Evolutionary conservation across 306 rosid genomes (phyloP), one percentile per base, ranked within the genome.

Genomic region (Fagus crenata): DNA sequence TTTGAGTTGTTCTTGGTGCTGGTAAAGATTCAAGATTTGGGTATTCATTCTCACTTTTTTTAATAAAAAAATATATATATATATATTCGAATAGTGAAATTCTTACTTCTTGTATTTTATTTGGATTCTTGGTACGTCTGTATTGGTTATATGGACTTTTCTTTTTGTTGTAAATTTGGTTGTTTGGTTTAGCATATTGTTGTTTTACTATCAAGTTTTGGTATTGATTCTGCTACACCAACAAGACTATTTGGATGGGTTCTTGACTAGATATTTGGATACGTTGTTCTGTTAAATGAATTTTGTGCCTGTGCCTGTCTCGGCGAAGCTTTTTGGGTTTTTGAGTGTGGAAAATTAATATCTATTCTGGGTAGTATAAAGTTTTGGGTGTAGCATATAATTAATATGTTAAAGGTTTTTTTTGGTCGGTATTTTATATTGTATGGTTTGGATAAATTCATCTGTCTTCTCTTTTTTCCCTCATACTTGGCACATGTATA

Each of bases 1-100:
- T 28, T 67, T 9, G 73, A 40, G 55, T 55, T 61, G 55, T 67
- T 76, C 53, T 43, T 65, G 71, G 37, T n/a, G 37, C 33, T 56
- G 28, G 67, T 7, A 31, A 35, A 53, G 54, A 13, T 58, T 56
- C 65, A 63, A 15, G 69, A 71, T 54, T n/a, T 71, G 42, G 75
- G 74, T 41, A 35, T 65, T 76, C 12, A 1, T 75, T 49, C 41
- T 64, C 60, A 15, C 43, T 2, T 58, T 4, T 56, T 40, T 22
- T 22, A 22, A 22, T 22, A 22, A 22, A 22, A 22, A 22, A 22
- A 22, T 0, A 22, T 22, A 22, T 22, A 22, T 22, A 22, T 78
- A 43, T 64, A 8, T 18, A 33, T 63, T 36, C 9, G 15, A 53
- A 14, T 17, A n/a, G 28, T 17, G 41, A 31, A 46, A 35, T 5